Evolutionary conservation across 441 rosid genomes (phyloP).

Genomic region (Mallotus japonicus): DNA sequence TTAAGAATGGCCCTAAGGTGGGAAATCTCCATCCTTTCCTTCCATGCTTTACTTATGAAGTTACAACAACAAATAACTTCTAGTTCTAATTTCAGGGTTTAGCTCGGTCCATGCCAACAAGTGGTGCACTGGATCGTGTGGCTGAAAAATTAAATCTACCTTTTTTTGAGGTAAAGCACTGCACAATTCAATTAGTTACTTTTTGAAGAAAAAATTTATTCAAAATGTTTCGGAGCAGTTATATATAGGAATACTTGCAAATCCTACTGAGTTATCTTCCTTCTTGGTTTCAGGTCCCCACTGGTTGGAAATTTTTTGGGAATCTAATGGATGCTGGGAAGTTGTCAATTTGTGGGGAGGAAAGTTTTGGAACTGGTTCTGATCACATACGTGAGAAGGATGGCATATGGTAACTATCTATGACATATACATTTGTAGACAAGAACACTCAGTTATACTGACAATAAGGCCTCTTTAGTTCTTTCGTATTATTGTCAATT

Average conservation of each 20-base stretch:
- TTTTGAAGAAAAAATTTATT: slow-evolving; percentile 2
- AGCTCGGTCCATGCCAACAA: slow-evolving; percentile 97
- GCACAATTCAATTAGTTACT: slow-evolving; percentile 14
- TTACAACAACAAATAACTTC: slow-evolving; percentile 13
- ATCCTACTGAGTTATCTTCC: slow-evolving; percentile 18
- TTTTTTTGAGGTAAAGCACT: slow-evolving; percentile 69
- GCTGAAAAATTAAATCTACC: slow-evolving; percentile 81
- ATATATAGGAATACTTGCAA: slow-evolving; percentile 2
- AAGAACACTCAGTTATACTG: neutral
- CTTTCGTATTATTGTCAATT: neutral
- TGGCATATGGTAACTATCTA: slow-evolving; percentile 82
- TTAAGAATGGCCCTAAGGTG: slow-evolving; percentile 74
- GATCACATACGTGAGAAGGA: slow-evolving; percentile 97
- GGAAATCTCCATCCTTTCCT: slow-evolving; percentile 19
- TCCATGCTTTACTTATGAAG: slow-evolving; percentile 14
- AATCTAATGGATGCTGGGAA: slow-evolving; percentile 97
- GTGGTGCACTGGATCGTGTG: slow-evolving; percentile 95
- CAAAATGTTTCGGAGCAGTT: neutral
- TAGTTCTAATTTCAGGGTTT: slow-evolving; percentile 57
- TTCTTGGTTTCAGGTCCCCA: slow-evolving; percentile 64
- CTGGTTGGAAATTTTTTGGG: slow-evolving; percentile 98
- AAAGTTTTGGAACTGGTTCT: slow-evolving; percentile 97
- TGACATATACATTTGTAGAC: slow-evolving; percentile 1
- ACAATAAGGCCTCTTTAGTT: neutral
- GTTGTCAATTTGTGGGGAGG: slow-evolving; percentile 93